These are phyloP conservation scores for Warburgia ugandensis DNA, from an alignment of 164 flowering plant genomes.

Conservation along the genomic window DNA sequence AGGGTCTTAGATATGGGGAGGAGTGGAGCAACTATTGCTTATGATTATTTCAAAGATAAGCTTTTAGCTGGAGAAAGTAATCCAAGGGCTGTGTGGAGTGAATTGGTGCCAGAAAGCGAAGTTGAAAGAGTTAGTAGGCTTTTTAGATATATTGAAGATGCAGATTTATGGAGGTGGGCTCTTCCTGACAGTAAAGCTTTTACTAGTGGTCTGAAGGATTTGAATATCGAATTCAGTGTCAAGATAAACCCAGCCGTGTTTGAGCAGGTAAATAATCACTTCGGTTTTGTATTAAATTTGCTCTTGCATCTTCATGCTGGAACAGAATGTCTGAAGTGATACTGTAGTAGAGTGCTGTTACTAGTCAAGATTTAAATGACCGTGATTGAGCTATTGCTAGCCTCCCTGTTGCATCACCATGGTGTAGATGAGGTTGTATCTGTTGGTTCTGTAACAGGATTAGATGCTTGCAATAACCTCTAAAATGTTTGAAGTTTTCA, in stretches of 20 bases:
- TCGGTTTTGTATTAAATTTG: background rate
- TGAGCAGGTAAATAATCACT: constrained; percentile 35
- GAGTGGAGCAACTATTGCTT: constrained; percentile 91
- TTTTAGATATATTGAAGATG: constrained; percentile 76
- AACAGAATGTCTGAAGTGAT: too few species aligned
- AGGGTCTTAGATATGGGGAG: constrained; percentile 64
- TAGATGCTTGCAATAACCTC: too few species aligned
- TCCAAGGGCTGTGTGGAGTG: constrained; percentile 3
- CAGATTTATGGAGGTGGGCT: constrained; percentile 80
- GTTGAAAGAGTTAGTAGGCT: constrained; percentile 37
- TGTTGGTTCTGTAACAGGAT: too few species aligned
- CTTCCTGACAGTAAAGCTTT: constrained; percentile 77
- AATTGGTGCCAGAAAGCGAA: constrained; percentile 18
- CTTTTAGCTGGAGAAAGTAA: too few species aligned
- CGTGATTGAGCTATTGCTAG: too few species aligned
- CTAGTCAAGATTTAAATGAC: too few species aligned
- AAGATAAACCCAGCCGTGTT: constrained; percentile 49
- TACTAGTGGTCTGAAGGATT: constrained; percentile 76
- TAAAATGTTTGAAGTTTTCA: too few species aligned
- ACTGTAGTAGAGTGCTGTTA: too few species aligned
- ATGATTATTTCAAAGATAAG: constrained; percentile 63
- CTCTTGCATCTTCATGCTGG: background rate
- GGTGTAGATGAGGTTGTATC: too few species aligned
- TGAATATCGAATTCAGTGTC: constrained; percentile 44
- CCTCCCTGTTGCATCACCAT: too few species aligned